These are phyloP conservation scores for Fusarium compactum DNA, from an alignment of 2,329 filamentous ascomycete genomes.

Conservation along the genomic window DNA sequence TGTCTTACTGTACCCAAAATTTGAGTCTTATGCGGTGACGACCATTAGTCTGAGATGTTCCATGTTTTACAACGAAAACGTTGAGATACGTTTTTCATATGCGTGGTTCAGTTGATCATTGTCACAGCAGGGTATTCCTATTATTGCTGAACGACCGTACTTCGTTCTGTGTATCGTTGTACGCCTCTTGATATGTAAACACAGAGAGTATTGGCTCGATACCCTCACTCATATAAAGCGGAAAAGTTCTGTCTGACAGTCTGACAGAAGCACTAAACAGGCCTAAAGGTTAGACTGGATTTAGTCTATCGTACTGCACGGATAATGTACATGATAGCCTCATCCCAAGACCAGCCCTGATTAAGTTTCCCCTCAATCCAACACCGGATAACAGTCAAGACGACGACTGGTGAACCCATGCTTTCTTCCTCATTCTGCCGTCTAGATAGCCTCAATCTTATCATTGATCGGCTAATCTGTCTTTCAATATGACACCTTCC, in stretches of 20 bases:
- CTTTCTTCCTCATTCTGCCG: neutral
- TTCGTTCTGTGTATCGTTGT: neutral
- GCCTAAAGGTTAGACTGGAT: neutral
- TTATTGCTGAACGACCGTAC: neutral
- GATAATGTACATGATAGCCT: neutral
- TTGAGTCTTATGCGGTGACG: neutral
- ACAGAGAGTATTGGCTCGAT: neutral
- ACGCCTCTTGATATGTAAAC: neutral
- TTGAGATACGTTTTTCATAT: neutral
- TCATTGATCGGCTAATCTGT: slow-evolving; percentile 4
- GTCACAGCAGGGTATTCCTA: neutral
- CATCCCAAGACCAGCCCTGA: neutral
- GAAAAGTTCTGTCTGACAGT: neutral
- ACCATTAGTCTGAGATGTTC: neutral
- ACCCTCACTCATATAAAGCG: neutral
- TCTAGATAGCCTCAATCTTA: slow-evolving; percentile 2
- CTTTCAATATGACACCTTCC: slow-evolving; percentile 25
- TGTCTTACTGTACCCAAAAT: neutral
- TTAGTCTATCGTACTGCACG: neutral
- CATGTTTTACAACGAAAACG: neutral
- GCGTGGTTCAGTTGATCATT: neutral
- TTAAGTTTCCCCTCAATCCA: neutral
- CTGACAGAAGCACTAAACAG: neutral
- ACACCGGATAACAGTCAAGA: neutral
- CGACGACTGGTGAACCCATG: neutral